Evolutionary conservation across 768 basidiomycete genomes (phyloP).

Genomic region (Mycena metata): DNA sequence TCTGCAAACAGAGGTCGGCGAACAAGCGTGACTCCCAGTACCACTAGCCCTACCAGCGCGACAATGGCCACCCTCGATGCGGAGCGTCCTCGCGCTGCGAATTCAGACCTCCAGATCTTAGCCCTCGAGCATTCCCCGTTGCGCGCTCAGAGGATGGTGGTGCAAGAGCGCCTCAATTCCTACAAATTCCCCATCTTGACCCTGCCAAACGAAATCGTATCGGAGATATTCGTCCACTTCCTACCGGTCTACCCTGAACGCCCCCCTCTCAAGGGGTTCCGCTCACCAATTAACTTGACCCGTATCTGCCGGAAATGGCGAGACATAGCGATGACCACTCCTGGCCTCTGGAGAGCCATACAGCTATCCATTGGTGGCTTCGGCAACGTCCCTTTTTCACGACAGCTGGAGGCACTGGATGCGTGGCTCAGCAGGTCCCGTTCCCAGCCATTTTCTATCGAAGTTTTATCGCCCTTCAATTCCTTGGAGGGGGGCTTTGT

Average conservation of each 20-base stretch:
- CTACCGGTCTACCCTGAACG: not conserved
- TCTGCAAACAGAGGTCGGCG: too few species aligned
- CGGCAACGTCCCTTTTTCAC: not conserved
- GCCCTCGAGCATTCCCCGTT: too few species aligned
- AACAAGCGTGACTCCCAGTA: too few species aligned
- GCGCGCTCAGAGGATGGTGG: not conserved
- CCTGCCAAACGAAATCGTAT: not conserved
- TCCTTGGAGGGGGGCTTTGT: too few species aligned
- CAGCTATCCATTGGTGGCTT: not conserved
- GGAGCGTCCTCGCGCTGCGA: too few species aligned
- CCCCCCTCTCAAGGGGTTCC: not conserved
- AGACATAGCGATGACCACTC: not conserved
- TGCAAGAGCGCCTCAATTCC: slow-evolving; percentile 2
- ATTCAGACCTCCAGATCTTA: too few species aligned
- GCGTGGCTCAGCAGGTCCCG: not conserved
- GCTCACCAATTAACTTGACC: not conserved
- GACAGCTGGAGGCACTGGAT: not conserved
- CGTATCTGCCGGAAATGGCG: slow-evolving; percentile 3
- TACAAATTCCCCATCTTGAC: not conserved
- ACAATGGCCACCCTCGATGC: too few species aligned
- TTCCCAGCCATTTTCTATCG: not conserved
- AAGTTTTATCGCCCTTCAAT: too few species aligned
- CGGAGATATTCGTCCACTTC: not conserved
- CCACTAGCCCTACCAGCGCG: too few species aligned
- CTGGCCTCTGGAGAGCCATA: not conserved